phyloP scores from a whole-genome alignment of 345 rosid species.

The Ceriops tagal region DNA sequence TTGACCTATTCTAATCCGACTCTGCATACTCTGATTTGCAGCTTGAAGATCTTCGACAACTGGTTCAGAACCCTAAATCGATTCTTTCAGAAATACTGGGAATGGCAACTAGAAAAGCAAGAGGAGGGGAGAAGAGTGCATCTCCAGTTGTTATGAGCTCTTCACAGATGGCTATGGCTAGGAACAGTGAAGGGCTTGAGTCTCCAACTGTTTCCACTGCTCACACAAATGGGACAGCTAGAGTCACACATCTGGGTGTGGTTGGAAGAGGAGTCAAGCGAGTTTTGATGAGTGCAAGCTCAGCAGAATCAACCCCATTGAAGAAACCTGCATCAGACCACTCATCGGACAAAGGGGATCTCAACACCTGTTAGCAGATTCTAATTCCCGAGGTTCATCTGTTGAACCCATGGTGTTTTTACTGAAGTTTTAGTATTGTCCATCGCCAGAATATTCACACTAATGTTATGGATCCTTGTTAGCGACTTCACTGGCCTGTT shows the following conservation, averaged over 20 bases:
- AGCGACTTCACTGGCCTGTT: too few relatives aligned
- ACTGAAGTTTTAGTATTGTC: too few relatives aligned
- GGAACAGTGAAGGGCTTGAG: conserved; percentile 48
- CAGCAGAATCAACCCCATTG: conserved; percentile 44
- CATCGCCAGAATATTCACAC: too few relatives aligned
- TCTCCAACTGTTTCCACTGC: conserved; percentile 73
- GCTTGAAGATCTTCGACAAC: conserved; percentile 93
- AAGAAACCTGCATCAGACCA: conserved; percentile 57
- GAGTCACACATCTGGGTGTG: conserved; percentile 78
- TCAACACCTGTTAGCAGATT: conserved; percentile 28
- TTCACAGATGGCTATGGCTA: conserved; percentile 50
- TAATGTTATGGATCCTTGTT: too few relatives aligned
- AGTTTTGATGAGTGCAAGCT: conserved; percentile 44
- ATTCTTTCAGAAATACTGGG: conserved; percentile 74
- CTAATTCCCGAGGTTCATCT: background rate
- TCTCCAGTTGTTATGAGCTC: conserved; percentile 45
- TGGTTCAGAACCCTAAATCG: conserved; percentile 57
- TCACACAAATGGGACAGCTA: conserved; percentile 56
- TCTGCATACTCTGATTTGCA: conserved; percentile 35
- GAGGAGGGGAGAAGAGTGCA: conserved; percentile 36
- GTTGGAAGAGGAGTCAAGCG: conserved; percentile 97
- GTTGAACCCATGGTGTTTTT: background rate
- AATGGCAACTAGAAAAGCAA: conserved; percentile 47
- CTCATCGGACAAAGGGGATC: conserved; percentile 49
- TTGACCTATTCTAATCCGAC: conserved; percentile 3